phyloP scores from a whole-genome alignment of 2,329 filamentous ascomycete species.

The Aspergillus awamori region DNA sequence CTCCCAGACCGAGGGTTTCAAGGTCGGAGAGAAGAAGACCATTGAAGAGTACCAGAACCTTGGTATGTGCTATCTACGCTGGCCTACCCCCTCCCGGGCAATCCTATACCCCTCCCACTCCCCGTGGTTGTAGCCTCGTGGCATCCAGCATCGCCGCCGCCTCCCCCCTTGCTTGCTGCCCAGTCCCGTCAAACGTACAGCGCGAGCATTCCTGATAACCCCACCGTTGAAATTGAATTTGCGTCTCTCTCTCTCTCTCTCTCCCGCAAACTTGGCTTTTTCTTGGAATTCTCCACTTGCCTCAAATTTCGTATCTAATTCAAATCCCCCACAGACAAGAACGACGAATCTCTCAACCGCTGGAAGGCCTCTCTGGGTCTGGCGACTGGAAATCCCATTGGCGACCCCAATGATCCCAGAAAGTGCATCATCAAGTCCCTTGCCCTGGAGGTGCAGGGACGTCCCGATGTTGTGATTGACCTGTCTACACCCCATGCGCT shows the following conservation, averaged over 20 bases:
- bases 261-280: too few species aligned
- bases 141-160: not conserved
- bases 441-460: conserved; percentile 81
- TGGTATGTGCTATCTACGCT: conserved; percentile 60
- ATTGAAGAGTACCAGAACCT: conserved; percentile 92
- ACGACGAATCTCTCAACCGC: conserved; percentile 92
- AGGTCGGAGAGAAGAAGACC: conserved; percentile 98
- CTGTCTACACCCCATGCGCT: conserved; percentile 74
- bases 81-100: not conserved
- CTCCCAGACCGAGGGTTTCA: conserved; percentile 92
- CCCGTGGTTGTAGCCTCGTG: conserved; percentile 12
- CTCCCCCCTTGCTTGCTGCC: not conserved
- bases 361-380: conserved; percentile 98
- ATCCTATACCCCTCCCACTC: not conserved
- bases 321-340: conserved; percentile 53
- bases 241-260: too few species aligned
- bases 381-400: conserved; percentile 68
- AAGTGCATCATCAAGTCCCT: conserved; percentile 93
- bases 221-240: not conserved
- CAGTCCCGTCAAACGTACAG: not conserved
- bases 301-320: conserved; percentile 24
- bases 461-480: conserved; percentile 84
- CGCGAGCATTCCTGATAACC: not conserved
- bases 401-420: conserved; percentile 78
- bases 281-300: not conserved